Evolutionary conservation across 148 eudicot genomes (phyloP), one percentile per base, ranked within the genome.

Genomic region (Cornus suecica): DNA sequence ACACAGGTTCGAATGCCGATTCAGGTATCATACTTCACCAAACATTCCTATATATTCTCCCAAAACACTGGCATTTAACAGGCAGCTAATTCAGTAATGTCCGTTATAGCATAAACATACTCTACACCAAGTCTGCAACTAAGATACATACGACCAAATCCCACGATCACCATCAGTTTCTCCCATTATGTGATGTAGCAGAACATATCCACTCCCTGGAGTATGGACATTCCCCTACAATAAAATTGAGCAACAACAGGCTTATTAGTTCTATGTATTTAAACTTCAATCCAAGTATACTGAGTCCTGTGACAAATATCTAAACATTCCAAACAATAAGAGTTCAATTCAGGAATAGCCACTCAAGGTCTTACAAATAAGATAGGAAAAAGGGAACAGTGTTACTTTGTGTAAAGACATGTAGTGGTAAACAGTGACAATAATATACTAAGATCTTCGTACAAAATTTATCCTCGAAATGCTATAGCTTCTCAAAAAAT

Each of bases 171-270:
- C 99, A 85, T 88, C 84, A 79, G 97, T 92, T 91, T 92, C 97
- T 81, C 99, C 99, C 97, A 95, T 91, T 79, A 95, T 87, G 62
- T 95, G 99, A 86, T 95, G 99, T 48, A 95, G 92, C 82, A 95
- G 84, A 83, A 92, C 97, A 77, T 95, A 95, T 80, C 97, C 99
- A 86, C 97, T 88, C 76, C 99, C 99, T 63, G 94, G 91, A 73
- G 97, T 91, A 79, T 76, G 90, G 77, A 84, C 86, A 82, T 96
- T 92, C 77, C 90, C 97, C 99, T 95, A 70, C 75, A 73, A 79
- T 34, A 72, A 52, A 77, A 24, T 64, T n/a, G 66, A 81, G 25
- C 61, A 75, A 75, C 32, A 69, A 30, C 42, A 5, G 25, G 27
- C 69, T 68, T 45, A 65, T 31, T 68, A 58, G 16, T 16, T 20